phyloP scores from a whole-genome alignment of 2,329 filamentous ascomycete species.

The Scopulariopsis brevicaulis region DNA sequence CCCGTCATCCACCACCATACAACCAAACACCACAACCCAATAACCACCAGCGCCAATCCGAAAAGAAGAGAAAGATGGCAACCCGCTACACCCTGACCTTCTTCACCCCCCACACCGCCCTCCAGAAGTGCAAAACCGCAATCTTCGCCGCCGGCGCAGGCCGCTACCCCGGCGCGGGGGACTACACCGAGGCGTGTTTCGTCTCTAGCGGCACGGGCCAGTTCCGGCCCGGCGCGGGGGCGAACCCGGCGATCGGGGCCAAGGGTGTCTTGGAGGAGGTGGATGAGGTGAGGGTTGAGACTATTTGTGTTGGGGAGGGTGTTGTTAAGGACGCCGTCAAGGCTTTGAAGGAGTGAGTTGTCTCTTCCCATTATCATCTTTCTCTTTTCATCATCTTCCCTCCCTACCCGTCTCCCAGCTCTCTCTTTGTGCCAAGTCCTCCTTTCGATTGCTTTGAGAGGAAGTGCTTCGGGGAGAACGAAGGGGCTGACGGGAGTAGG shows the following conservation, averaged over 20 bases:
- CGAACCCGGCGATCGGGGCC: constrained; percentile 52
- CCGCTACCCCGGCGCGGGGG: constrained; percentile 33
- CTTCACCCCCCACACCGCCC: constrained; percentile 29
- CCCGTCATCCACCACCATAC: not conserved
- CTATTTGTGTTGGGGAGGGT: constrained; percentile 47
- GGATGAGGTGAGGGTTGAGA: constrained; percentile 51
- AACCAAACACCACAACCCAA: not conserved
- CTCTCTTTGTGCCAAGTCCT: constrained; percentile 7
- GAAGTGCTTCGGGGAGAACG: not conserved
- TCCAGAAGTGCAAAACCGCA: constrained; percentile 40
- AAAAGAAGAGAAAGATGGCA: not conserved
- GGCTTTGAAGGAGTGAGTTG: constrained; percentile 51
- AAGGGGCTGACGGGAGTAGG: constrained; percentile 12
- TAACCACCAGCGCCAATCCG: not conserved
- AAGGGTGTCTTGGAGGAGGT: constrained; percentile 45
- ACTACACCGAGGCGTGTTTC: constrained; percentile 45
- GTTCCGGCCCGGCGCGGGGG: constrained; percentile 49
- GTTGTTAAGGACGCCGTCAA: constrained; percentile 43
- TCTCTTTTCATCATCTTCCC: constrained; percentile 9
- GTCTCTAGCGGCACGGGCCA: constrained; percentile 46
- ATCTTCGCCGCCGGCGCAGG: constrained; percentile 49
- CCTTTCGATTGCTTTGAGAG: constrained; percentile 2
- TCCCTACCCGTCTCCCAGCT: not conserved
- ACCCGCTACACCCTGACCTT: constrained; percentile 31
- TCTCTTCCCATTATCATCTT: not conserved